Conservation (phyloP, 768 basidiomycete species). For the Amanita subjunquillea region DNA sequence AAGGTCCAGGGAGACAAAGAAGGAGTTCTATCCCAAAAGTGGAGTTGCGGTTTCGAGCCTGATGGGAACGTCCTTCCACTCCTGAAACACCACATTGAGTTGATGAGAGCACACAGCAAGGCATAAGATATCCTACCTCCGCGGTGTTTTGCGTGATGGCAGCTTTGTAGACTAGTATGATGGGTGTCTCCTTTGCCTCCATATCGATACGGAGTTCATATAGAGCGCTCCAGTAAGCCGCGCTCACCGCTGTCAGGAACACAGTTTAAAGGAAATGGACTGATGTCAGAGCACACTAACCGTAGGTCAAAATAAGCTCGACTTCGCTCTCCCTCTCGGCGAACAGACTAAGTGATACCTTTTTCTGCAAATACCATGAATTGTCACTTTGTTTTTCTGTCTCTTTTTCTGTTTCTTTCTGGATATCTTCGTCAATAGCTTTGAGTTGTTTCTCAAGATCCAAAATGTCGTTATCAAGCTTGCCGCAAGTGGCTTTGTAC, state of each 20-base stretch:
- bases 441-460: too few relatives aligned
- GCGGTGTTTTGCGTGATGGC: slow-evolving; percentile 27
- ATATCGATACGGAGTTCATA: too few relatives aligned
- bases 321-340: slow-evolving; percentile 25
- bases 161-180: slow-evolving; percentile 29
- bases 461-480: too few relatives aligned
- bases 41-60: slow-evolving; percentile 26
- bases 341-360: slow-evolving; percentile 24
- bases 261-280: too few relatives aligned
- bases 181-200: slow-evolving; percentile 13
- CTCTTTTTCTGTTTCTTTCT: slow-evolving; percentile 14
- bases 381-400: slow-evolving; percentile 3
- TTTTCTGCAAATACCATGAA: slow-evolving; percentile 15
- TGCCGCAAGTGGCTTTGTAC: too few relatives aligned
- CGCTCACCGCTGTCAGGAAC: too few relatives aligned
- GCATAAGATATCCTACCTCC: slow-evolving; percentile 17
- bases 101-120: neutral
- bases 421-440: too few relatives aligned
- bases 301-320: slow-evolving; percentile 28
- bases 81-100: slow-evolving; percentile 10
- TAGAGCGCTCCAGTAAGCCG: too few relatives aligned
- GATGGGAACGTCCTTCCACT: slow-evolving; percentile 28
- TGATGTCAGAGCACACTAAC: slow-evolving; percentile 12
- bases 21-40: slow-evolving; percentile 25
- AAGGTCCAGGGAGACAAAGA: slow-evolving; percentile 21